A percentile compares a stretch with the other conserved stretches of the same genome.
Evolutionary conservation across 2,329 filamentous ascomycete species (phyloP).

Genomic region (Verticillium zaregamsianum): DNA sequence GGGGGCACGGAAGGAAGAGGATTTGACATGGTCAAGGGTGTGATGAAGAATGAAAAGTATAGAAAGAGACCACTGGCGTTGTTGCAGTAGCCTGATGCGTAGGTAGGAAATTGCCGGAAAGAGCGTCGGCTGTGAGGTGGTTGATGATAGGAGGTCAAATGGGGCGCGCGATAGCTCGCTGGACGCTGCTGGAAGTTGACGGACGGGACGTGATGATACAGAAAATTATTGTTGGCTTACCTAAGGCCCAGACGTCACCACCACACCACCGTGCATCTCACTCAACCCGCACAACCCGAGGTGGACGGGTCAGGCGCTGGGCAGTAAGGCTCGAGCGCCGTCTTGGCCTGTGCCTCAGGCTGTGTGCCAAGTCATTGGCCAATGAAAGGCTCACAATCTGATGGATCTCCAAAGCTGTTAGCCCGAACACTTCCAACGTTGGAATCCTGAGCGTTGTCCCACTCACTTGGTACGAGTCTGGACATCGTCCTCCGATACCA

Average conservation of each 20-base stretch:
- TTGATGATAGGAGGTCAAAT: not conserved
- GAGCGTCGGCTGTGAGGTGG: not conserved
- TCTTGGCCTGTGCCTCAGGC: not conserved
- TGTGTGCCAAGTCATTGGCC: not conserved
- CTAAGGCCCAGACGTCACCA: not conserved
- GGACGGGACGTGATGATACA: not conserved
- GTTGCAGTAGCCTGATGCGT: not conserved
- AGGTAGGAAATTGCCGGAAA: not conserved
- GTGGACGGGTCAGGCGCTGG: no score
- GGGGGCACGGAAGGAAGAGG: slow-evolving; percentile 45
- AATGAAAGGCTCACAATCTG: not conserved
- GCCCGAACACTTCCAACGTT: not conserved
- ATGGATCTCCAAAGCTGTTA: not conserved
- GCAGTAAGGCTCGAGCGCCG: not conserved
- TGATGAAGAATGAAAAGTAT: slow-evolving; percentile 15
- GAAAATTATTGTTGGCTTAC: not conserved
- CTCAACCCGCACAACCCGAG: not conserved
- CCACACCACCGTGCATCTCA: not conserved
- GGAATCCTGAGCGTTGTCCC: not conserved
- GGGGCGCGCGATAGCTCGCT: not conserved
- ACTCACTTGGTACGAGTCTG: no score
- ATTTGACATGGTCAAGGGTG: slow-evolving; percentile 33
- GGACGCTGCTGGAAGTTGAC: not conserved
- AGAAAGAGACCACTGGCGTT: not conserved
- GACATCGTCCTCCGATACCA: no score